Percentiles rank a stretch among this genome's conserved stretches.
These are phyloP conservation scores for Boletus rubescentipes DNA, from an alignment of 768 basidiomycete genomes.

Conservation along the genomic window DNA sequence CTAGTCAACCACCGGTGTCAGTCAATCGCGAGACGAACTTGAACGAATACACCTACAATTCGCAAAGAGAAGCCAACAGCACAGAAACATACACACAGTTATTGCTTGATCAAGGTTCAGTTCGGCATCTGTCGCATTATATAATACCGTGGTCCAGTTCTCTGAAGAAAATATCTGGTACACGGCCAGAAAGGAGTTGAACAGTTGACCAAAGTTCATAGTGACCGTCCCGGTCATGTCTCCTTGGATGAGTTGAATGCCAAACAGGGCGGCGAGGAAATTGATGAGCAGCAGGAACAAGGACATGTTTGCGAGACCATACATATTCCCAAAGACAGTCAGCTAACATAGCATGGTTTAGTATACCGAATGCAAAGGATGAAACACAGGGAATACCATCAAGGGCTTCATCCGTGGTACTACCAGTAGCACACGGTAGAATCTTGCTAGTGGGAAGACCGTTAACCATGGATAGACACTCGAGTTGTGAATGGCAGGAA, in stretches of 20 bases:
- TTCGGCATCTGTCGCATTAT: conserved; percentile 61
- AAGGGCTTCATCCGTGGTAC: conserved; percentile 89
- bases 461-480: conserved; percentile 85
- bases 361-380: conserved; percentile 4
- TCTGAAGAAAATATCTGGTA: conserved; percentile 93
- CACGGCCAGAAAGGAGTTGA: conserved; percentile 80
- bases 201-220: conserved; percentile 80
- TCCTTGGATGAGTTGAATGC: conserved; percentile 82
- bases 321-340: conserved; percentile 88
- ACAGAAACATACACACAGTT: conserved; percentile 68
- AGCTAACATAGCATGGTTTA: conserved; percentile 44
- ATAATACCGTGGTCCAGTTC: conserved; percentile 85
- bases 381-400: conserved; percentile 46
- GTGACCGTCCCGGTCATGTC: conserved; percentile 54
- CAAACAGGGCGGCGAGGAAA: conserved; percentile 79
- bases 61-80: conserved; percentile 86
- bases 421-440: conserved; percentile 89
- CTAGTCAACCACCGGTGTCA: conserved; percentile 38
- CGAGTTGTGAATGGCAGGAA: conserved; percentile 69
- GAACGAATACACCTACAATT: conserved; percentile 61
- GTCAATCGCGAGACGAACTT: background rate
- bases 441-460: conserved; percentile 79
- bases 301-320: conserved; percentile 87
- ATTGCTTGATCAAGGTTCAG: conserved; percentile 61
- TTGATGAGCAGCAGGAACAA: conserved; percentile 90